Conservation (phyloP, 1,284 basidiomycete genomes). For the Ceratobasidium sp. region DNA sequence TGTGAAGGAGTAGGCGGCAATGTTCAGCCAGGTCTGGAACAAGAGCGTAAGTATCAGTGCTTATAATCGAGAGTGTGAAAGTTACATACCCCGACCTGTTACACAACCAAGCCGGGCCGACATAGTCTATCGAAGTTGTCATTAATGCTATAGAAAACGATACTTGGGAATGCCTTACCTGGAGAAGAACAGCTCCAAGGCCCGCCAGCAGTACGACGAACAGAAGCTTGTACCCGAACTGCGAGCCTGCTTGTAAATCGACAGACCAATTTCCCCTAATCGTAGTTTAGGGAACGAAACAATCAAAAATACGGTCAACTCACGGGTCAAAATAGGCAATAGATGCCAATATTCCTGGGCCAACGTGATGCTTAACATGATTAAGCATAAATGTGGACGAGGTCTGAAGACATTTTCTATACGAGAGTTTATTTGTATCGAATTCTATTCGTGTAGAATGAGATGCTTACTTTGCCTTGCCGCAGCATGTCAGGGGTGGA, state of each 20-base stretch:
- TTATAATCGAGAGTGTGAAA: conserved; percentile 54
- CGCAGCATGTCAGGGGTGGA: background rate
- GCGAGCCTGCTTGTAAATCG: conserved; percentile 78
- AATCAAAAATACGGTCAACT: background rate
- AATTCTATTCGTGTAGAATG: background rate
- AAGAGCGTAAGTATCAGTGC: too few species aligned
- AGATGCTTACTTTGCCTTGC: background rate
- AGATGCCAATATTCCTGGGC: conserved; percentile 32
- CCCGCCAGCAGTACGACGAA: conserved; percentile 89
- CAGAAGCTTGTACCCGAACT: conserved; percentile 86
- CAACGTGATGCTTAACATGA: conserved; percentile 38
- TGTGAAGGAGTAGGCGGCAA: conserved; percentile 48
- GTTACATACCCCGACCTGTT: conserved; percentile 16
- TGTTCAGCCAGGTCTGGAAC: conserved; percentile 56
- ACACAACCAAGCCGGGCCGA: conserved; percentile 32
- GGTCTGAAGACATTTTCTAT: background rate
- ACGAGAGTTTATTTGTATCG: background rate
- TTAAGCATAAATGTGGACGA: background rate
- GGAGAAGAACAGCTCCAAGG: conserved; percentile 83
- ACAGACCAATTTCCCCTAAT: conserved; percentile 80
- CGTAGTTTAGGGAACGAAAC: too few species aligned
- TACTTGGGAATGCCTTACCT: conserved; percentile 62
- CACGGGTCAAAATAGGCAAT: conserved; percentile 44
- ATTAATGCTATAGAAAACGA: background rate
- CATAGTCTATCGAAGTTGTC: conserved; percentile 54